These are phyloP conservation scores for Penicillium argentinense DNA, from an alignment of 495 filamentous ascomycete species.

Conservation along the genomic window DNA sequence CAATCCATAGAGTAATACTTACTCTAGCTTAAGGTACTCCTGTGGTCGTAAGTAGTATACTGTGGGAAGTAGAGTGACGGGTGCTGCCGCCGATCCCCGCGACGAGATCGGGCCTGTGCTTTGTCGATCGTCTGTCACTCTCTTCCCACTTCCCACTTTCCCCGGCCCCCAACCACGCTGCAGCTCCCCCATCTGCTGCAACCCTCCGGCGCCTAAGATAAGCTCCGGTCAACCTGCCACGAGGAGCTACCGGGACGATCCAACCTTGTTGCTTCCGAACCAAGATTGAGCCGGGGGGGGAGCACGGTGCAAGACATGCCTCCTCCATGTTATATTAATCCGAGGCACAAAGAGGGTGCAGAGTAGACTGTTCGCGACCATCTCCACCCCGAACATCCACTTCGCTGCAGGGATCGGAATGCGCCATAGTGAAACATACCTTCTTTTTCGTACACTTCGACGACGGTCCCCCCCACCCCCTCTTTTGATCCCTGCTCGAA, in stretches of 20 bases:
- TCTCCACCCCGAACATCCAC: slow-evolving; percentile 18
- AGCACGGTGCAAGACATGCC: too few relatives aligned
- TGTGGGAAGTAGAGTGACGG: background rate
- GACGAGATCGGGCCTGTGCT: slow-evolving; percentile 7
- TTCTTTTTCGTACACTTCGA: slow-evolving; percentile 10
- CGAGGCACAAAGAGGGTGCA: too few relatives aligned
- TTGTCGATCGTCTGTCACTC: slow-evolving; percentile 13
- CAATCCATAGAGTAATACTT: too few relatives aligned
- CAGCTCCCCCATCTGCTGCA: background rate
- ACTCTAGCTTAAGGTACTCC: too few relatives aligned
- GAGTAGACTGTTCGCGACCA: too few relatives aligned
- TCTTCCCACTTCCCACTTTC: background rate
- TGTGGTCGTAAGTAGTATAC: too few relatives aligned
- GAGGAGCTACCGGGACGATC: slow-evolving; percentile 34
- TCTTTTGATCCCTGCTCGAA: slow-evolving; percentile 29
- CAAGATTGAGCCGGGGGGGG: slow-evolving; percentile 1
- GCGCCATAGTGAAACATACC: slow-evolving; percentile 21
- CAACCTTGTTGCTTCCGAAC: slow-evolving; percentile 23
- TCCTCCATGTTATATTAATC: too few relatives aligned
- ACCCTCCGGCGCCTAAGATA: slow-evolving; percentile 17
- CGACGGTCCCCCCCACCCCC: slow-evolving; percentile 15
- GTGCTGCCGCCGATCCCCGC: background rate
- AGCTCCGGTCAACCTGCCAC: slow-evolving; percentile 19
- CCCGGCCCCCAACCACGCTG: background rate
- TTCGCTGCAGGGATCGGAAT: slow-evolving; percentile 24